Base-by-base conservation (phyloP, 2,329 filamentous ascomycete genomes). In the Colletotrichum lupini region DNA sequence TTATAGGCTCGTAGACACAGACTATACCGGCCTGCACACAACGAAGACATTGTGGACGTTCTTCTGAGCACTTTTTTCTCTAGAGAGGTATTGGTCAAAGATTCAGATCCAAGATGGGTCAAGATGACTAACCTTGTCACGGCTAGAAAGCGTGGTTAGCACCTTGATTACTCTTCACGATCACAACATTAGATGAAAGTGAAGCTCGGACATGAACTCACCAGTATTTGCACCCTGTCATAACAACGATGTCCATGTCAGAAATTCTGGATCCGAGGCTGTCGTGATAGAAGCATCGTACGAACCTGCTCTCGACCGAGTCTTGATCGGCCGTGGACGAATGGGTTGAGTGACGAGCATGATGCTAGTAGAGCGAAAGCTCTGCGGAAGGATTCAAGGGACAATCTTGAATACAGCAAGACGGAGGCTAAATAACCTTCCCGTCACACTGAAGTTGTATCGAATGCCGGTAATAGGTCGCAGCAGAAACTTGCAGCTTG, bases 11-110 rank as follows among this genome's bases (percentile, higher is more conserved):
- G 16, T 75, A 75, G 4, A 74, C 60, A 37, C 74, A 75, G 19
- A 49, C 46, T 16, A 75, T 64, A 14, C 74, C 72, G 22, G 72
- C 68, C 49, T 75, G 74, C 8, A 75, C 55, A 56, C 74, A 75
- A 19, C 74, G 74, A 3, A 74, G 60, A 35, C 74, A 75, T 32
- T 64, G 74, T 5, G 74, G 74, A 14, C 65, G 72, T 57, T 75
- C 74, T 62, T 75, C 74, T 16, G 74, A 75, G 52, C 74, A 75
- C 57, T 75, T 75, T 32, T 75, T 75, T 37, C 74, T 64, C 74
- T 75, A 12, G 4, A 9, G 24, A n/a, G 16, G 26, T 24, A 55
- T 72, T 58, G 52, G 64, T 52, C 7, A 62, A 32, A 24, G 4
- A 19, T 9, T 57, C 58, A 62, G 6, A 2, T 24, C 2, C n/a